phyloP scores from a whole-genome alignment of 768 basidiomycete genomes.

The Lanmaoa pseudosensibilis region DNA sequence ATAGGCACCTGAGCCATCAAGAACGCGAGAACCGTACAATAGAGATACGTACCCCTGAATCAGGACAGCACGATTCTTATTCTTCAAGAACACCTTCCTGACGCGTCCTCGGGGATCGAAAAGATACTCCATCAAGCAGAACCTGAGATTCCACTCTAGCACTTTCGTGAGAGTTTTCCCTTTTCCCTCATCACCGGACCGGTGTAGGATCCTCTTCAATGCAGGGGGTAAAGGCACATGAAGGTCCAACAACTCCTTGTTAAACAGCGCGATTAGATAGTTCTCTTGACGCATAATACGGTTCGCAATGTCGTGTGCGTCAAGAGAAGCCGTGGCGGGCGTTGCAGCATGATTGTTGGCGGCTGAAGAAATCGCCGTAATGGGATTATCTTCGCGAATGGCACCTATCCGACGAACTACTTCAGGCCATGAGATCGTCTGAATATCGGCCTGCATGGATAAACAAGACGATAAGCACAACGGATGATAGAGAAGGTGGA shows the following conservation, averaged over 20 bases:
- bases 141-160: conserved; percentile 95
- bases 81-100: conserved; percentile 86
- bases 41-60: conserved; percentile 71
- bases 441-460: conserved; percentile 86
- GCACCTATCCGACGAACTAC: conserved; percentile 86
- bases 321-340: conserved; percentile 80
- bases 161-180: conserved; percentile 84
- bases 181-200: conserved; percentile 54
- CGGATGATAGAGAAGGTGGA: not conserved
- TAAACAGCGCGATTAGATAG: conserved; percentile 96
- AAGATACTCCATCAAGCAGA: conserved; percentile 92
- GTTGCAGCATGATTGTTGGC: conserved; percentile 51
- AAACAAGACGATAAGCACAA: conserved; percentile 14
- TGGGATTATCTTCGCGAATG: conserved; percentile 90
- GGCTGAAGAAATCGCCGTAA: conserved; percentile 80
- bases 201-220: conserved; percentile 50
- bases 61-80: conserved; percentile 71
- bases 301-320: conserved; percentile 97
- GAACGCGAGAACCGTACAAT: not conserved
- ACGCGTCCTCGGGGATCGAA: conserved; percentile 92
- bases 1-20: conserved; percentile 7
- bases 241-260: conserved; percentile 92
- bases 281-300: conserved; percentile 98
- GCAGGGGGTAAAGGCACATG: conserved; percentile 71
- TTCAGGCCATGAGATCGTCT: conserved; percentile 96